These are phyloP conservation scores for Calocera viscosa DNA, from an alignment of 768 basidiomycete species.

Conservation along the genomic window DNA sequence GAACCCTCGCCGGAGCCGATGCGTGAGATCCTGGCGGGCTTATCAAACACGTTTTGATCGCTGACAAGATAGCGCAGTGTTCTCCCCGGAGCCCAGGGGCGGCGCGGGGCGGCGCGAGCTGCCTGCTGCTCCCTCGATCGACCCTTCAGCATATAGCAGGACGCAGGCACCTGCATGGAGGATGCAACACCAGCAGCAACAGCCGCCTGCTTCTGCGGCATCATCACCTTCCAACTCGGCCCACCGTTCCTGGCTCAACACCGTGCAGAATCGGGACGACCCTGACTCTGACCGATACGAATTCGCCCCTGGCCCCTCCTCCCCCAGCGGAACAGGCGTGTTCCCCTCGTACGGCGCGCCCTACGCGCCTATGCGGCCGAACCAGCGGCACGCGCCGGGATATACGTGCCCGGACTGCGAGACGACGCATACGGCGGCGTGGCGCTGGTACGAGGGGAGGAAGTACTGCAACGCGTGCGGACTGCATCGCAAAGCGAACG, in stretches of 20 bases:
- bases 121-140: not conserved
- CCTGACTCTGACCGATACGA: not conserved
- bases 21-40: not conserved
- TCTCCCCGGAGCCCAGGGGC: not conserved
- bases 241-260: not conserved
- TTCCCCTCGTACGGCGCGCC: constrained; percentile 4
- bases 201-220: not conserved
- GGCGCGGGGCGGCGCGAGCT: not conserved
- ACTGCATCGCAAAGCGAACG: not conserved
- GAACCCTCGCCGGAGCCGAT: constrained; percentile 1
- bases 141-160: not conserved
- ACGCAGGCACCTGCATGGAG: not conserved
- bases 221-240: not conserved
- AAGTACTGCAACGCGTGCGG: constrained; percentile 6
- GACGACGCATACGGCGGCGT: constrained; percentile 3
- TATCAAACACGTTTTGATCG: not conserved
- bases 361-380: not conserved
- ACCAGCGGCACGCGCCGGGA: constrained; percentile 3
- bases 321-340: not conserved
- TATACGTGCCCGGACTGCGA: constrained; percentile 7
- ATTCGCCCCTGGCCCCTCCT: not conserved
- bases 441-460: constrained; percentile 1
- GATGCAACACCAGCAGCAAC: not conserved
- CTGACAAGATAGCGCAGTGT: not conserved
- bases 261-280: not conserved